phyloP scores from a whole-genome alignment of 2,329 filamentous ascomycete genomes.

The Paracoccidioides brasiliensis region DNA sequence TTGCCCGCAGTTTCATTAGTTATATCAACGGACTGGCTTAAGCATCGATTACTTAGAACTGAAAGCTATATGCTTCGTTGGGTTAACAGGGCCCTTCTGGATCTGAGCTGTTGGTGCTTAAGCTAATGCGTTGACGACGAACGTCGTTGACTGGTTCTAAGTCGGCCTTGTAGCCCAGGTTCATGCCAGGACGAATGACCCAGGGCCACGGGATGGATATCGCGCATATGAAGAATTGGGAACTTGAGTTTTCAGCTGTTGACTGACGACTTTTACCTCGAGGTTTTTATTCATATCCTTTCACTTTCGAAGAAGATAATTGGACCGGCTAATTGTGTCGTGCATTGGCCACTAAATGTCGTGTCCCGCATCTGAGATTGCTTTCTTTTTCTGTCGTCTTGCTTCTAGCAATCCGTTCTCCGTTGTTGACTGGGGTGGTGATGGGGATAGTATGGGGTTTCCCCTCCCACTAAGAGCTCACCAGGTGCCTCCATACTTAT shows the following conservation, averaged over 20 bases:
- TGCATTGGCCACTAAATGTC: not conserved
- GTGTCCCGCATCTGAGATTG: not conserved
- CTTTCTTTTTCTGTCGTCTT: not conserved
- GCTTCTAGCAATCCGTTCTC: not conserved
- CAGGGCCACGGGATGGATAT: not conserved
- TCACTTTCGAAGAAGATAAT: not conserved
- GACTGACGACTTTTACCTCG: not conserved
- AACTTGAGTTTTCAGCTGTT: not conserved
- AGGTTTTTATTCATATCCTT: not conserved
- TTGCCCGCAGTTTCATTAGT: not conserved
- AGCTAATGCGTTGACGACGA: not conserved
- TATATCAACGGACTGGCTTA: no score
- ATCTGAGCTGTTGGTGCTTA: not conserved
- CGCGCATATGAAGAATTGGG: not conserved
- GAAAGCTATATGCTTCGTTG: not conserved
- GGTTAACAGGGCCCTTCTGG: not conserved
- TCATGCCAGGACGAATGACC: not conserved
- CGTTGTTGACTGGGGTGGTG: not conserved
- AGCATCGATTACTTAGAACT: no score
- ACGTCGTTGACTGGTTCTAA: not conserved
- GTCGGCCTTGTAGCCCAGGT: not conserved
- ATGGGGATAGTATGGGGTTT: not conserved
- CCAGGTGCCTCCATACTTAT: no score
- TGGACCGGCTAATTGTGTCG: not conserved
- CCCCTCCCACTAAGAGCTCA: not conserved